Percentiles rank a stretch among this genome's conserved stretches.
phyloP scores from a whole-genome alignment of 2,329 filamentous ascomycete genomes.

The Bretziella fagacearum region DNA sequence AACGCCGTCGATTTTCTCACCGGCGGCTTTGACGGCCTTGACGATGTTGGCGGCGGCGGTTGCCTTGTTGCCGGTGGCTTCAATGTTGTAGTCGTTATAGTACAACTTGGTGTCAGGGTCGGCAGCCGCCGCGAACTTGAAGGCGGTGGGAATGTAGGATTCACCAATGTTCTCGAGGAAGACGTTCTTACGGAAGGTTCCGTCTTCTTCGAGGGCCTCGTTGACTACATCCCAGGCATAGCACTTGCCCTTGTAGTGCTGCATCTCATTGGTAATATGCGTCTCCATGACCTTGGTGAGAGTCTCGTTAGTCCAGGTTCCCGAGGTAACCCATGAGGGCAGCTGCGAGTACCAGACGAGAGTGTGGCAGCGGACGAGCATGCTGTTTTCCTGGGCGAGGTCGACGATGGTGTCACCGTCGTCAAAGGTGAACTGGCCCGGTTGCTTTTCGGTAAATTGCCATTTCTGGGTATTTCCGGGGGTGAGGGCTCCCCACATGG shows the following conservation, averaged over 20 bases:
- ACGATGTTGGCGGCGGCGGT: conserved; percentile 29
- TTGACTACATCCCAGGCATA: conserved; percentile 52
- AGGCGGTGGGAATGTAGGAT: conserved; percentile 40
- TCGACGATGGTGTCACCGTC: conserved; percentile 34
- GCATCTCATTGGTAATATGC: conserved; percentile 42
- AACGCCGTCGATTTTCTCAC: conserved; percentile 43
- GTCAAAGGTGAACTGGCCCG: conserved; percentile 42
- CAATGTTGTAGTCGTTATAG: conserved; percentile 44
- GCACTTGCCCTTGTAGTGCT: conserved; percentile 41
- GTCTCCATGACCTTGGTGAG: conserved; percentile 34
- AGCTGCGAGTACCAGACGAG: conserved; percentile 34
- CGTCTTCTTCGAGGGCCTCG: conserved; percentile 42
- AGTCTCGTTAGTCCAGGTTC: conserved; percentile 38
- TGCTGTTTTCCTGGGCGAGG: conserved; percentile 26
- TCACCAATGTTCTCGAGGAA: conserved; percentile 40
- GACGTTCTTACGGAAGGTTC: conserved; percentile 33
- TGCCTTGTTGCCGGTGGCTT: conserved; percentile 32
- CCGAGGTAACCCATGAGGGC: conserved; percentile 18
- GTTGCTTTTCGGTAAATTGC: conserved; percentile 42
- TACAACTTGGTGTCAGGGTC: conserved; percentile 40
- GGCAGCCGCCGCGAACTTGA: conserved; percentile 36
- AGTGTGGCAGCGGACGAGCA: conserved; percentile 42
- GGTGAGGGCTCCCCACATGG: conserved; percentile 45
- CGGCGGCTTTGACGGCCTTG: conserved; percentile 27
- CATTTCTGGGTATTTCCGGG: conserved; percentile 45